phyloP scores from a whole-genome alignment of 495 filamentous ascomycete genomes.

The Penicillium odoratum region DNA sequence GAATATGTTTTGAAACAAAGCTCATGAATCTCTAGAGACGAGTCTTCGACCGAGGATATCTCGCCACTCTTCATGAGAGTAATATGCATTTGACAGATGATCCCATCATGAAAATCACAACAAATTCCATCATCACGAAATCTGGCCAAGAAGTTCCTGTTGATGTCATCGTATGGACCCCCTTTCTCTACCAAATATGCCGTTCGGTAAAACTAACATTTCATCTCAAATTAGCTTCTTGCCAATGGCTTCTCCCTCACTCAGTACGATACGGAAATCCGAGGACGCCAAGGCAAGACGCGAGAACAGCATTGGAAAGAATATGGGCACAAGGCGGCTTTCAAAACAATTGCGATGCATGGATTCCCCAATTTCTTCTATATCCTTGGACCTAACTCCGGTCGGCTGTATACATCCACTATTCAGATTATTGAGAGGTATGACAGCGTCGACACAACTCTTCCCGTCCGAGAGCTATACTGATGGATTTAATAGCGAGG shows the following conservation, averaged over 20 bases:
- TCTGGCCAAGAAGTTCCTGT: background rate
- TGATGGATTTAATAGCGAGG: background rate
- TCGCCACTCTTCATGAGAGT: background rate
- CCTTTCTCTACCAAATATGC: too few species aligned
- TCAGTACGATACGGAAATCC: background rate
- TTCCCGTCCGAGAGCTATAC: too few species aligned
- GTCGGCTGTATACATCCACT: background rate
- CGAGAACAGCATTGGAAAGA: constrained; percentile 2
- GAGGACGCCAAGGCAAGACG: background rate
- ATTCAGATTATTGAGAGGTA: constrained; percentile 3
- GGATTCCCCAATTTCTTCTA: constrained; percentile 5
- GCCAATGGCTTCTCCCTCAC: constrained; percentile 4
- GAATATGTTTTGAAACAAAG: background rate
- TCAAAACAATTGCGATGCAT: constrained; percentile 5
- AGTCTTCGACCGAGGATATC: constrained; percentile 3
- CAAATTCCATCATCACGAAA: background rate
- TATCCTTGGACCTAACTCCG: constrained; percentile 4
- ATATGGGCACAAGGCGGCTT: constrained; percentile 1
- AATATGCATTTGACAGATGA: background rate
- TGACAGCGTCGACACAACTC: background rate
- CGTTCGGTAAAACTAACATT: background rate
- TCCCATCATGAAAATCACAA: background rate
- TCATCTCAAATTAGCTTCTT: background rate
- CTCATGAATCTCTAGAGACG: background rate
- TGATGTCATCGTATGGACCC: background rate